These are phyloP conservation scores for Aspergillus ochraceus DNA, from an alignment of 2,329 filamentous ascomycete species.

Conservation along the genomic window DNA sequence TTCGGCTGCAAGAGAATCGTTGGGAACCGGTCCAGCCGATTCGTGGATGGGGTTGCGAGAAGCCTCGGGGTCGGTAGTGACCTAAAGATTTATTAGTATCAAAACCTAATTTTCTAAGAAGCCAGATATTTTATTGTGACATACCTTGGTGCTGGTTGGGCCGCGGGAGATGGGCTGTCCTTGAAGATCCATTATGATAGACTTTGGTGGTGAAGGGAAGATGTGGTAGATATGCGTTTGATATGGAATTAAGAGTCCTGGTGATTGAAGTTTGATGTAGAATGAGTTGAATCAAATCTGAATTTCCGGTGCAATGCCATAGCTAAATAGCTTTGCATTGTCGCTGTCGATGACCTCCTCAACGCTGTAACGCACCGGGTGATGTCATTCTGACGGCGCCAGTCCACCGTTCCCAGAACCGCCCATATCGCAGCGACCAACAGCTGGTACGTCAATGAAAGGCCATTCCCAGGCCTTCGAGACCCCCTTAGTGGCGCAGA, in stretches of 20 bases:
- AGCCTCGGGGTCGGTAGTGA: slow-evolving; percentile 50
- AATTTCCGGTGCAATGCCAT: slow-evolving; percentile 5
- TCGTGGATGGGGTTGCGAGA: slow-evolving; percentile 59
- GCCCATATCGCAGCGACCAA: neutral
- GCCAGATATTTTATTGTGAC: neutral
- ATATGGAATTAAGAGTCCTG: neutral
- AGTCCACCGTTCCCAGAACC: slow-evolving; percentile 5
- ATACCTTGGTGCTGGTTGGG: slow-evolving; percentile 37
- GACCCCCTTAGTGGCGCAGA: neutral
- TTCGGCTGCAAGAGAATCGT: slow-evolving; percentile 75
- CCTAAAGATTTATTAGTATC: slow-evolving; percentile 11
- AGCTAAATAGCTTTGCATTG: slow-evolving; percentile 23
- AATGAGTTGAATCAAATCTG: neutral
- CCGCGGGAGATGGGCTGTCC: slow-evolving; percentile 36
- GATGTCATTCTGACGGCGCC: slow-evolving; percentile 36
- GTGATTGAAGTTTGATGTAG: neutral
- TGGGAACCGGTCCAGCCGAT: slow-evolving; percentile 61
- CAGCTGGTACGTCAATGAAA: slow-evolving; percentile 2
- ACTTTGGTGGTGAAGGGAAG: neutral
- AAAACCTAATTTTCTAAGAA: neutral
- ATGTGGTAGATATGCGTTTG: neutral
- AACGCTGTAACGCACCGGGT: slow-evolving; percentile 5
- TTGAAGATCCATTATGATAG: slow-evolving; percentile 42
- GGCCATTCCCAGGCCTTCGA: neutral
- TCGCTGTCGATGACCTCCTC: neutral